phyloP scores from a whole-genome alignment of 306 rosid species.

The Glycyrrhiza uralensis region DNA sequence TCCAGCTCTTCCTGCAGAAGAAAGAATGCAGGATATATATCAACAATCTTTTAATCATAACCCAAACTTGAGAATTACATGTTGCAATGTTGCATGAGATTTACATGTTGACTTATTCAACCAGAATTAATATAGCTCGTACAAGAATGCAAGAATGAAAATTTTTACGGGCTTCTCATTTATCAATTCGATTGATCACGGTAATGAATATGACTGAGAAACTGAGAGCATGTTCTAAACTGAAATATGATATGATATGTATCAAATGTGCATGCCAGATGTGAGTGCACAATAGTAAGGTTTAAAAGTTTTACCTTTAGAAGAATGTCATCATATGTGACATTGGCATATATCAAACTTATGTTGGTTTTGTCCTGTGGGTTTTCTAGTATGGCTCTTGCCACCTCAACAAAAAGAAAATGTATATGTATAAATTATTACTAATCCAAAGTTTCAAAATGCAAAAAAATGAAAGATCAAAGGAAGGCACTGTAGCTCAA shows the following conservation, averaged over 20 bases:
- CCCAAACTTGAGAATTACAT: not conserved
- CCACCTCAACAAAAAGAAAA: constrained; percentile 43
- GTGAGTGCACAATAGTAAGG: not conserved
- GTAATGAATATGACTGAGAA: not conserved
- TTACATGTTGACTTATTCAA: not conserved
- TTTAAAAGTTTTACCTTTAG: constrained; percentile 50
- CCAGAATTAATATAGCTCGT: not conserved
- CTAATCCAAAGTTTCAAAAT: not conserved
- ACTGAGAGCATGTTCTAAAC: constrained; percentile 3
- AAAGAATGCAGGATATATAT: too few species aligned
- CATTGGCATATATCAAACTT: constrained; percentile 81
- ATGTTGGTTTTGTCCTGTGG: constrained; percentile 63
- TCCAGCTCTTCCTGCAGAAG: constrained; percentile 74
- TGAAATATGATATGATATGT: not conserved
- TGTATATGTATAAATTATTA: not conserved
- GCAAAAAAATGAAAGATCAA: not conserved
- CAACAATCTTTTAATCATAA: not conserved
- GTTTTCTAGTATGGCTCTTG: constrained; percentile 81
- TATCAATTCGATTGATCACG: not conserved
- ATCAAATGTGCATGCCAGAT: not conserved
- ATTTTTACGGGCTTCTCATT: not conserved
- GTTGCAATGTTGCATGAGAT: not conserved
- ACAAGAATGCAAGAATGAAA: not conserved
- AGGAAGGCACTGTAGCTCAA: not conserved
- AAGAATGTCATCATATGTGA: constrained; percentile 74